Conservation (phyloP, 345 rosid species). For the Punica granatum region DNA sequence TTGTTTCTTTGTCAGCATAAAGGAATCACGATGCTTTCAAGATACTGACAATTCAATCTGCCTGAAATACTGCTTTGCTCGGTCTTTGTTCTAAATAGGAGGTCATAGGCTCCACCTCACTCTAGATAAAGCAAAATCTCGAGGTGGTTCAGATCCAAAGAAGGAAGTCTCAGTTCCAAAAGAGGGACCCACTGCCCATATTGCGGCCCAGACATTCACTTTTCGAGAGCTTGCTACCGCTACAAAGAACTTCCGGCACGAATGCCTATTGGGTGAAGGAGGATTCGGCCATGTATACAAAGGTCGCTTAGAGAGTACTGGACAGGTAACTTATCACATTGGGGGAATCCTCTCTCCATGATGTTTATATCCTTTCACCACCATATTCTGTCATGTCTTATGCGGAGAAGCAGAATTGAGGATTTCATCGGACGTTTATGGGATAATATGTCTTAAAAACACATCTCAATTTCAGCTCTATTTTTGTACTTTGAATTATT, state of each 20-base stretch:
- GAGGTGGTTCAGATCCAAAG: conserved; percentile 54
- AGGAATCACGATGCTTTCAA: not conserved
- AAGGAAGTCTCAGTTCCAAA: conserved; percentile 62
- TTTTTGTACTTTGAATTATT: not conserved
- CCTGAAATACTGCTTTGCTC: not conserved
- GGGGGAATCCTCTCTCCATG: not conserved
- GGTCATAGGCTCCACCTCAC: conserved; percentile 5
- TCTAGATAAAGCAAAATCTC: conserved; percentile 73
- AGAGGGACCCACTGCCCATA: conserved; percentile 63
- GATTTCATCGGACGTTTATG: not conserved
- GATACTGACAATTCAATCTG: not conserved
- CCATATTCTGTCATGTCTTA: not conserved
- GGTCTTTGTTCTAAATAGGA: not conserved
- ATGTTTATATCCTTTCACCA: not conserved
- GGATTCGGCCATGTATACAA: conserved; percentile 95
- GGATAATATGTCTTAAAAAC: not conserved
- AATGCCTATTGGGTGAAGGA: conserved; percentile 87
- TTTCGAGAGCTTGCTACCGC: conserved; percentile 87
- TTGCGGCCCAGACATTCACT: conserved; percentile 92
- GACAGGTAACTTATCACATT: conserved; percentile 52
- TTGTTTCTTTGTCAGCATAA: not conserved
- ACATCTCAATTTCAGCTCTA: not conserved
- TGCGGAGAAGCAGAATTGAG: not conserved
- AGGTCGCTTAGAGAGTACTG: conserved; percentile 84
- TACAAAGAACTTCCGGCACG: conserved; percentile 72